Percentiles rank a stretch among this genome's conserved stretches.
Evolutionary conservation across 345 rosid genomes (phyloP).

Genomic region (Clausena lansium): DNA sequence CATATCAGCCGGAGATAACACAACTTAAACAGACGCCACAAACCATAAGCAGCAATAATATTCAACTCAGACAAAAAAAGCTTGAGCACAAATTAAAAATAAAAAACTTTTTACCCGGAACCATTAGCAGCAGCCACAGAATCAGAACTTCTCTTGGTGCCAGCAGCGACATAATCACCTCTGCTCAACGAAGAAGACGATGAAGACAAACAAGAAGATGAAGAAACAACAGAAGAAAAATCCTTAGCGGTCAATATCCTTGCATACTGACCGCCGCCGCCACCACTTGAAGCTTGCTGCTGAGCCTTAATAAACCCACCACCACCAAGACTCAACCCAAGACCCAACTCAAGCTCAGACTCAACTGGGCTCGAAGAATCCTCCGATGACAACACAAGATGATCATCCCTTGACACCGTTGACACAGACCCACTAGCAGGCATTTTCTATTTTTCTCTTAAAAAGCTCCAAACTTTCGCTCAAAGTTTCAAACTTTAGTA

Average conservation of each 20-base stretch:
- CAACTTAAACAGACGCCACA: not conserved
- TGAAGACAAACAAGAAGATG: slow-evolving; percentile 38
- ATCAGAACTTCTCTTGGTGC: slow-evolving; percentile 71
- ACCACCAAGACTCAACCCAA: slow-evolving; percentile 56
- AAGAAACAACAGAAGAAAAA: slow-evolving; percentile 35
- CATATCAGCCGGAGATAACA: not conserved
- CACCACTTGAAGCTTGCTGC: slow-evolving; percentile 24
- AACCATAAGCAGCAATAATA: not conserved
- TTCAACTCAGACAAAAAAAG: not conserved
- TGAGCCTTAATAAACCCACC: not conserved
- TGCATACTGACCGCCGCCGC: slow-evolving; percentile 27
- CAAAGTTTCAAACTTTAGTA: not conserved
- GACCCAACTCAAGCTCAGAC: slow-evolving; percentile 59
- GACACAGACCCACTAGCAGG: slow-evolving; percentile 42
- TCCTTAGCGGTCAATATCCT: slow-evolving; percentile 58
- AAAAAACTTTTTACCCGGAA: slow-evolving; percentile 39
- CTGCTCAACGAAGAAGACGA: slow-evolving; percentile 54
- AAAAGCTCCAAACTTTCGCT: not conserved
- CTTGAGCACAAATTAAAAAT: not conserved
- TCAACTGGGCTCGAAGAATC: slow-evolving; percentile 74
- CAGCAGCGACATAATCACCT: slow-evolving; percentile 45
- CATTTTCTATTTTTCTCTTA: slow-evolving; percentile 6
- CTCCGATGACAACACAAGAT: slow-evolving; percentile 58
- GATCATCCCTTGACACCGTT: slow-evolving; percentile 55
- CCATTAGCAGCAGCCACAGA: slow-evolving; percentile 46